phyloP scores from a whole-genome alignment of 805 yeast species.

The Nakazawaea ernobii region DNA sequence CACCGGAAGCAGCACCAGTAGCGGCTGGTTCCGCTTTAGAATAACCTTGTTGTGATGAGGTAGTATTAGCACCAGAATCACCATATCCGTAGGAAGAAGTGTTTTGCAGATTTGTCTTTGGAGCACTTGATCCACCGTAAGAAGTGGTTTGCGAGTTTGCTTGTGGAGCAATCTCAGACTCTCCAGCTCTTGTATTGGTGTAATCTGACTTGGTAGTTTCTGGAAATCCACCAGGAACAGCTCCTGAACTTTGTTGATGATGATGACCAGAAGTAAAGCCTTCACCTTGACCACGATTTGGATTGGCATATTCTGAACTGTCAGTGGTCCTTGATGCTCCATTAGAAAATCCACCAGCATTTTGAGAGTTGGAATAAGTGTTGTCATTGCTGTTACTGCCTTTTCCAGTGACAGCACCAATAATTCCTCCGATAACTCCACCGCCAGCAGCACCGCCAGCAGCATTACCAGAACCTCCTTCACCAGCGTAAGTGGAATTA shows the following conservation, averaged over 20 bases:
- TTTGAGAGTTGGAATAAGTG: not conserved
- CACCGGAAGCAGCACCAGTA: not conserved
- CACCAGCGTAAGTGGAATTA: not conserved
- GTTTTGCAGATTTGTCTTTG: too few species aligned
- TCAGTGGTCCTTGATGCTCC: not conserved
- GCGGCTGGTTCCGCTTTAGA: not conserved
- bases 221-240: not conserved
- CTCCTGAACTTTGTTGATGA: not conserved
- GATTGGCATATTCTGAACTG: not conserved
- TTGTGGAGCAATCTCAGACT: too few species aligned
- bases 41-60: too few species aligned
- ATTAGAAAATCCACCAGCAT: not conserved
- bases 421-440: slow-evolving; percentile 10
- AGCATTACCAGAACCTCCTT: not conserved
- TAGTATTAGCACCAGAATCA: not conserved
- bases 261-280: not conserved
- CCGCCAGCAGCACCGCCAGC: slow-evolving; percentile 1
- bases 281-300: not conserved
- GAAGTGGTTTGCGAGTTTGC: too few species aligned
- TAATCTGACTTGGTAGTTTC: not conserved
- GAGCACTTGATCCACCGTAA: too few species aligned
- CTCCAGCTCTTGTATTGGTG: not conserved
- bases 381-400: not conserved
- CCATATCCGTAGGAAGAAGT: slow-evolving; percentile 1
- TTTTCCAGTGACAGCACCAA: slow-evolving; percentile 11